These are phyloP conservation scores for Ziziphus jujuba DNA, from an alignment of 306 rosid genomes.

Conservation along the genomic window DNA sequence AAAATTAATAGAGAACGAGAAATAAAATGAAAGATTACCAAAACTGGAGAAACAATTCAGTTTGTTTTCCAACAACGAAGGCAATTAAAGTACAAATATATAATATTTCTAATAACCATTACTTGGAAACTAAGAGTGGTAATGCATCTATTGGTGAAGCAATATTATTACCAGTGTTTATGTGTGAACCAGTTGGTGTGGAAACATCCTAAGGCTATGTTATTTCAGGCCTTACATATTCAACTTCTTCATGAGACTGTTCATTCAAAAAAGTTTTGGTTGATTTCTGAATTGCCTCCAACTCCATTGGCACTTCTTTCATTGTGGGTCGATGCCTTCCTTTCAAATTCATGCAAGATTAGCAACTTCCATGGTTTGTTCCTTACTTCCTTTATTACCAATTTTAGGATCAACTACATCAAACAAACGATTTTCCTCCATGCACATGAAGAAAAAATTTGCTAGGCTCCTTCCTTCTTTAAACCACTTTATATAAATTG, in stretches of 20 bases:
- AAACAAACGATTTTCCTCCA: slow-evolving; percentile 24
- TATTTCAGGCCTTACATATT: neutral
- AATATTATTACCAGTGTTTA: no score
- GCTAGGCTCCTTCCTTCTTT: neutral
- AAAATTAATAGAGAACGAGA: no score
- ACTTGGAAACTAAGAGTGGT: neutral
- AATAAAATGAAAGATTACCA: no score
- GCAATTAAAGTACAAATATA: no score
- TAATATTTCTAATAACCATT: no score
- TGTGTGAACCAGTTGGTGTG: neutral
- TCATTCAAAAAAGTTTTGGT: neutral
- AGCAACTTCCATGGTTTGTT: slow-evolving; percentile 30
- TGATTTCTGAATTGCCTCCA: slow-evolving; percentile 16
- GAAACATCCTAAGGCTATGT: slow-evolving; percentile 18
- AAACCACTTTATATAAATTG: neutral
- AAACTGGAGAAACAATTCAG: no score
- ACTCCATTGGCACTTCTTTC: slow-evolving; percentile 17
- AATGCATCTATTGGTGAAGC: no score
- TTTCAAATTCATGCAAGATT: slow-evolving; percentile 16
- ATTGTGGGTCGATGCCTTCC: slow-evolving; percentile 34
- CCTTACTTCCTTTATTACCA: slow-evolving; percentile 1
- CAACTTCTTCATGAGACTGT: slow-evolving; percentile 13
- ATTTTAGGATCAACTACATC: no score
- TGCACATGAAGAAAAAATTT: slow-evolving; percentile 21
- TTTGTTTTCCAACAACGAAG: no score